phyloP scores from a whole-genome alignment of 78 protist species.

The Protostelium mycophagum region DNA sequence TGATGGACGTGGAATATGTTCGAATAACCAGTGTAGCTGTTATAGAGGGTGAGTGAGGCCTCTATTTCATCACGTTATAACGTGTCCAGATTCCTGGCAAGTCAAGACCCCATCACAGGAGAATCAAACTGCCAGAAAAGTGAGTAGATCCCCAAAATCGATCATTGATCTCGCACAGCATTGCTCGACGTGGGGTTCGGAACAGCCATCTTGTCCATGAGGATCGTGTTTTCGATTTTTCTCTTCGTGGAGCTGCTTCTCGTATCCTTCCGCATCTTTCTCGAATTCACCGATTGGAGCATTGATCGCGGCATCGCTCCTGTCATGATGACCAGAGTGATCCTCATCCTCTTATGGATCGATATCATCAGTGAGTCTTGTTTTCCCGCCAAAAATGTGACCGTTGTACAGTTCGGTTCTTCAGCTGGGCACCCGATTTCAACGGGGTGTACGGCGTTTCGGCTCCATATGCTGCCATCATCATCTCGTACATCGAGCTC shows the following conservation, averaged over 20 bases:
- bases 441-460: neutral
- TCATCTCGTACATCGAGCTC: neutral
- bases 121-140: too few relatives aligned
- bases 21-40: too few relatives aligned
- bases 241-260: neutral
- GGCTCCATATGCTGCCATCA: neutral
- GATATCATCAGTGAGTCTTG: neutral
- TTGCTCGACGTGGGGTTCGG: neutral
- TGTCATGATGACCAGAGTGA: neutral
- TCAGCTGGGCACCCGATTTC: neutral
- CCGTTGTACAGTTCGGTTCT: neutral
- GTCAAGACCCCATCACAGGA: too few relatives aligned
- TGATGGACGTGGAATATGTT: too few relatives aligned
- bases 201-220: neutral
- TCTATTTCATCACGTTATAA: too few relatives aligned
- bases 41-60: too few relatives aligned
- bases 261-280: neutral
- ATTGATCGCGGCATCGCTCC: neutral
- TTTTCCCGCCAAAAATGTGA: neutral
- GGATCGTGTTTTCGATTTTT: neutral
- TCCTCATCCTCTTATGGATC: neutral
- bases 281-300: neutral
- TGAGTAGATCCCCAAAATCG: too few relatives aligned
- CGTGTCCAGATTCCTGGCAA: too few relatives aligned
- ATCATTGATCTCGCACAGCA: too few relatives aligned